These are phyloP conservation scores for Melastoma malabathricum DNA, from an alignment of 345 rosid species.

Conservation along the genomic window DNA sequence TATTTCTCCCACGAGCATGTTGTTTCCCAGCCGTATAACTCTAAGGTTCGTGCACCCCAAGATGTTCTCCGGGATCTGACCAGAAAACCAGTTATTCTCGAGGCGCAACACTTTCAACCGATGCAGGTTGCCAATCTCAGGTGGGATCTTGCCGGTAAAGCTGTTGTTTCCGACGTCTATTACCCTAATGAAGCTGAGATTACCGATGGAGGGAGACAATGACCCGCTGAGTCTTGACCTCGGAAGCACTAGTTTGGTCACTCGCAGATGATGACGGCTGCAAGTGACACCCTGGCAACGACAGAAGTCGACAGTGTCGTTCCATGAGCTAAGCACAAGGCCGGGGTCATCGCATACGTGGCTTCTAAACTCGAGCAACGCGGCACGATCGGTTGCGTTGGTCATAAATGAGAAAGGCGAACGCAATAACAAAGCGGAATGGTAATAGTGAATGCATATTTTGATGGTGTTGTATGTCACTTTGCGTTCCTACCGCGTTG, in stretches of 20 bases:
- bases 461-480: too few species aligned
- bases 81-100: background rate
- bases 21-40: background rate
- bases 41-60: background rate
- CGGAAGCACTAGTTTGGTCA: background rate
- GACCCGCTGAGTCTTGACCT: background rate
- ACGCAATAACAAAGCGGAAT: too few species aligned
- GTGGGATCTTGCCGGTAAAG: background rate
- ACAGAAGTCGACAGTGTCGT: background rate
- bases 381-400: too few species aligned
- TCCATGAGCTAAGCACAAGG: background rate
- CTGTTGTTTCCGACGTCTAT: background rate
- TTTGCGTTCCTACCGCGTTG: too few species aligned
- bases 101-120: fast-evolving
- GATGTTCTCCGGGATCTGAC: background rate
- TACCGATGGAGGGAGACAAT: background rate
- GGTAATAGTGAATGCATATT: too few species aligned
- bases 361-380: too few species aligned
- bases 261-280: background rate
- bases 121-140: background rate
- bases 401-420: too few species aligned
- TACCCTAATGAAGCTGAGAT: background rate
- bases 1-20: background rate
- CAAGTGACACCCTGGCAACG: background rate
- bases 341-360: too few species aligned